A percentile compares a stretch with the other conserved stretches of the same genome.
Conservation (phyloP, 176 grass and related monocot genomes). For the Phoenix roebelenii region DNA sequence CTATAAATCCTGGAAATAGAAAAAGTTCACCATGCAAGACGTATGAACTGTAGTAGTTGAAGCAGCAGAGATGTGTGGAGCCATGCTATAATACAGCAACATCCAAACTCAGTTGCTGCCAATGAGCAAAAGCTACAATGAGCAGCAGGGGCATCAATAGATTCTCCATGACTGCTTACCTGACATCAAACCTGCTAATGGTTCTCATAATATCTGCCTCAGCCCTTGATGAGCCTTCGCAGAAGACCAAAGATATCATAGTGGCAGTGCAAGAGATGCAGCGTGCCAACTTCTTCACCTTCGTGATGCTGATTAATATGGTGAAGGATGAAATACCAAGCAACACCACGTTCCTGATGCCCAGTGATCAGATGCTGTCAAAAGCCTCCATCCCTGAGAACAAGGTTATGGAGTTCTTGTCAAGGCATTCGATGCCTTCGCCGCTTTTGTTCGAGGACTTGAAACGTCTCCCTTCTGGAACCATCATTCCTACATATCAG, state of each 20-base stretch:
- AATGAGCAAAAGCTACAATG: too few species aligned
- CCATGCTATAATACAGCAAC: too few species aligned
- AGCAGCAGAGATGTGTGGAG: too few species aligned
- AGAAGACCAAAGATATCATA: background rate
- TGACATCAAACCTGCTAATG: too few species aligned
- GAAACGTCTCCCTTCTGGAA: slow-evolving; percentile 43
- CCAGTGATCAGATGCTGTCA: slow-evolving; percentile 34
- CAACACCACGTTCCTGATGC: slow-evolving; percentile 55
- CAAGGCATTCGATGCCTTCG: slow-evolving; percentile 31
- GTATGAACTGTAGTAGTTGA: too few species aligned
- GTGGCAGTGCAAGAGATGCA: slow-evolving; percentile 31
- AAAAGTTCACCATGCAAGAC: too few species aligned
- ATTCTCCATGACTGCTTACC: too few species aligned
- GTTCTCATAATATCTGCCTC: too few species aligned
- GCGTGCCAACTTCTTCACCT: slow-evolving; percentile 46
- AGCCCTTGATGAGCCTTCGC: background rate
- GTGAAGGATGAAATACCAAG: slow-evolving; percentile 38
- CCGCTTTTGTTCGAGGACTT: slow-evolving; percentile 33
- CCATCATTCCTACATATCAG: slow-evolving; percentile 32
- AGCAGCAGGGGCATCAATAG: too few species aligned
- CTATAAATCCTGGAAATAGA: too few species aligned
- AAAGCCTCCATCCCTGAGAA: slow-evolving; percentile 24
- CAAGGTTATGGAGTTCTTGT: slow-evolving; percentile 37
- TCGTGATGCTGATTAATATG: slow-evolving; percentile 53
- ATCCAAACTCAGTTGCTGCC: too few species aligned